phyloP scores from a whole-genome alignment of 805 yeast genomes.

The Kuraishia borneana region DNA sequence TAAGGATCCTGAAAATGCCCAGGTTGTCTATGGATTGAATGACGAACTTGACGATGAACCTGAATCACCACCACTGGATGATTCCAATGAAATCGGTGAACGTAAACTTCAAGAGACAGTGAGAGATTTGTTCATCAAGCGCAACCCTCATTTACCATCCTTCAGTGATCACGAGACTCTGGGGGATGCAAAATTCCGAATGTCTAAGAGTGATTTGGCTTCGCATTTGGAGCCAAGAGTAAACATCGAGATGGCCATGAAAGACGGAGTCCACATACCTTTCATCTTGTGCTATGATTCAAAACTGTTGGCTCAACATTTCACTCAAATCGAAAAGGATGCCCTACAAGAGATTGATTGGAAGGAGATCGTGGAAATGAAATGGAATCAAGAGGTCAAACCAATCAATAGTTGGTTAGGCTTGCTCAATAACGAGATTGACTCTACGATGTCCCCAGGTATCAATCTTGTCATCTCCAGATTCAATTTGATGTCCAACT shows the following conservation, averaged over 20 bases:
- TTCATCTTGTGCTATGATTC: conserved; percentile 71
- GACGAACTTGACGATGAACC: conserved; percentile 10
- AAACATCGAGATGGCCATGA: conserved; percentile 30
- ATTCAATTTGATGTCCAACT: conserved; percentile 80
- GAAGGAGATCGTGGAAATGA: conserved; percentile 73
- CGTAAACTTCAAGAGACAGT: conserved; percentile 18
- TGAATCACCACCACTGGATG: neutral
- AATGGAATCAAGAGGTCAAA: conserved; percentile 56
- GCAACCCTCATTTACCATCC: conserved; percentile 1
- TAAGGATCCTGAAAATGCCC: conserved; percentile 16
- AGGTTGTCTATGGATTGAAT: conserved; percentile 13
- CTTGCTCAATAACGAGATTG: conserved; percentile 41
- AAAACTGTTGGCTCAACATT: conserved; percentile 58
- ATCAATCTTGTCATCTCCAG: conserved; percentile 74
- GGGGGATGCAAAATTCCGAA: neutral
- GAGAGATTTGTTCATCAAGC: conserved; percentile 18
- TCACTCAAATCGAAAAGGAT: conserved; percentile 82
- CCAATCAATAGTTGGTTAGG: conserved; percentile 81
- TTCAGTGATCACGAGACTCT: conserved; percentile 3
- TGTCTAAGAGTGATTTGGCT: neutral
- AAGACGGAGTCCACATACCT: conserved; percentile 56
- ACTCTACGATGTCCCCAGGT: conserved; percentile 31
- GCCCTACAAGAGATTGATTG: conserved; percentile 80
- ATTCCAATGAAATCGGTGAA: conserved; percentile 12
- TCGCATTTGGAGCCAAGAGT: conserved; percentile 4